Conservation (phyloP, 805 yeast species). For the Lachancea quebecensis region DNA sequence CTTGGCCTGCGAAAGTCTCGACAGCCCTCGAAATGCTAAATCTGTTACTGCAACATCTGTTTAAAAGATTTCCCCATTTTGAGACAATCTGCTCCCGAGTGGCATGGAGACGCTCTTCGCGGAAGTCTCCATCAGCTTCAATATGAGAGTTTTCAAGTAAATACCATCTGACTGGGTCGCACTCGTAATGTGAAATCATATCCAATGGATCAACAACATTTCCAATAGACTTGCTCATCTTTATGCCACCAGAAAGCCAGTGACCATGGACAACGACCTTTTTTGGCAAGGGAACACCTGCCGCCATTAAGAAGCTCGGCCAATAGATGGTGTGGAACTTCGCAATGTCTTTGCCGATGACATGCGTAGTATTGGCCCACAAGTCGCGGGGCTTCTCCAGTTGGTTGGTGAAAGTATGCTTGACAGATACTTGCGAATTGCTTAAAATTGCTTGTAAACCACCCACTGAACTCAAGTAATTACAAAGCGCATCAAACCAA, state of each 20-base stretch:
- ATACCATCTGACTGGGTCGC: slow-evolving; percentile 69
- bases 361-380: slow-evolving; percentile 51
- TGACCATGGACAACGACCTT: slow-evolving; percentile 87
- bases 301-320: slow-evolving; percentile 89
- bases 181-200: slow-evolving; percentile 55
- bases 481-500: slow-evolving; percentile 93
- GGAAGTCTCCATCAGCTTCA: slow-evolving; percentile 73
- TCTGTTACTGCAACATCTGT: slow-evolving; percentile 65
- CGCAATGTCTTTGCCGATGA: slow-evolving; percentile 87
- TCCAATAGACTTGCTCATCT: slow-evolving; percentile 90
- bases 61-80: slow-evolving; percentile 73
- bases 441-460: slow-evolving; percentile 36
- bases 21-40: slow-evolving; percentile 50
- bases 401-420: neutral
- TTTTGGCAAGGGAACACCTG: slow-evolving; percentile 60
- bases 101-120: slow-evolving; percentile 45
- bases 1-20: slow-evolving; percentile 12
- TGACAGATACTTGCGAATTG: neutral
- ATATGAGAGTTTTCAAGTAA: slow-evolving; percentile 69
- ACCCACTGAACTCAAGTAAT: slow-evolving; percentile 71
- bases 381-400: slow-evolving; percentile 10
- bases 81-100: slow-evolving; percentile 65
- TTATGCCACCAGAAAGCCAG: slow-evolving; percentile 83
- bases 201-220: slow-evolving; percentile 88
- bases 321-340: slow-evolving; percentile 88